These are phyloP conservation scores for Trichoderma arundinaceum DNA, from an alignment of 2,329 filamentous ascomycete genomes.

Conservation along the genomic window DNA sequence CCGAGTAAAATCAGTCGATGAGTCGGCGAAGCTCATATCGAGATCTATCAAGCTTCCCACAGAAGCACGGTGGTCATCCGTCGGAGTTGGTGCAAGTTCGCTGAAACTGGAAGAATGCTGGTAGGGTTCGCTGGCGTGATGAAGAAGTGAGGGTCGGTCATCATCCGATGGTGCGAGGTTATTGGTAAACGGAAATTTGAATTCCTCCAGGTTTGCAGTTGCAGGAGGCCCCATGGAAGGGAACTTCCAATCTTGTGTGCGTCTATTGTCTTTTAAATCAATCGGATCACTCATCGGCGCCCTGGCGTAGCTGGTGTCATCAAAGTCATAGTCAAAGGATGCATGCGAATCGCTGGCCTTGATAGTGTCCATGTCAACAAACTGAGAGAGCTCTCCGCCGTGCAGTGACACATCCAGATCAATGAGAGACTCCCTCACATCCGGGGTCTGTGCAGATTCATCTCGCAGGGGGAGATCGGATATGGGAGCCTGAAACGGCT, in stretches of 20 bases:
- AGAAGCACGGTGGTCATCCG: conserved; percentile 50
- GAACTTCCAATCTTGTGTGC: conserved; percentile 64
- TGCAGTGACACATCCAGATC: conserved; percentile 67
- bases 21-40: conserved; percentile 59
- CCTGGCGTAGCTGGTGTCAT: conserved; percentile 52
- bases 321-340: conserved; percentile 57
- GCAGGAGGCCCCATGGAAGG: conserved; percentile 58
- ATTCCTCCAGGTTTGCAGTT: conserved; percentile 59
- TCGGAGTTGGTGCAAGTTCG: conserved; percentile 47
- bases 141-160: conserved; percentile 53
- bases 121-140: conserved; percentile 59
- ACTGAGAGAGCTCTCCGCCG: conserved; percentile 61
- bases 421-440: conserved; percentile 67
- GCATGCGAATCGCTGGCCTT: conserved; percentile 54
- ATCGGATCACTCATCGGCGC: conserved; percentile 64
- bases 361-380: conserved; percentile 67
- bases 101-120: conserved; percentile 49
- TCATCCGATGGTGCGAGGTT: conserved; percentile 39
- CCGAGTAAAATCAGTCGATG: conserved; percentile 56
- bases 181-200: conserved; percentile 49
- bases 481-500: conserved; percentile 47
- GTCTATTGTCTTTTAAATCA: conserved; percentile 57
- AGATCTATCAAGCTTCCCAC: conserved; percentile 58
- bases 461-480: conserved; percentile 67
- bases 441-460: conserved; percentile 55